phyloP scores from a whole-genome alignment of 805 yeast genomes.

The Candida broadrunensis region DNA sequence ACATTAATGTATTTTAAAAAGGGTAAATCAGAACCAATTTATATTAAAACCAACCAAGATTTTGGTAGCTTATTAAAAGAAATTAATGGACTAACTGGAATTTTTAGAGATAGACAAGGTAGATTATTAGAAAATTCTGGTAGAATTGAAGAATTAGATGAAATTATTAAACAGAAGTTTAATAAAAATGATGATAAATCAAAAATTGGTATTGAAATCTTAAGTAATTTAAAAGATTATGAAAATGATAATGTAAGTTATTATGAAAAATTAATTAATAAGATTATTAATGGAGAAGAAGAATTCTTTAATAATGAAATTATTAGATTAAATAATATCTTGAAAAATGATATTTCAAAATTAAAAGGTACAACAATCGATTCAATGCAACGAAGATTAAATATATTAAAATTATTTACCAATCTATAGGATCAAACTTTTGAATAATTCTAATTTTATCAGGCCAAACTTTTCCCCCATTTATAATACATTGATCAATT shows the following conservation, averaged over 20 bases:
- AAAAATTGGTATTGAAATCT: slow-evolving; percentile 6
- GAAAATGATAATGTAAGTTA: slow-evolving; percentile 19
- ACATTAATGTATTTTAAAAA: slow-evolving; percentile 50
- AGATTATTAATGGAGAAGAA: slow-evolving; percentile 42
- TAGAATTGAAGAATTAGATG: slow-evolving; percentile 19
- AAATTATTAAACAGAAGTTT: slow-evolving; percentile 4
- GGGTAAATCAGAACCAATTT: slow-evolving; percentile 19
- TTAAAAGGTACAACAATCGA: slow-evolving; percentile 46
- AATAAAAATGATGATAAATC: too few relatives aligned
- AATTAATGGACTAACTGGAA: slow-evolving; percentile 26
- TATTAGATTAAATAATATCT: slow-evolving; percentile 41
- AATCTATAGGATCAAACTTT: slow-evolving; percentile 50
- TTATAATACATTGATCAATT: slow-evolving; percentile 69
- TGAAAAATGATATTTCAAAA: slow-evolving; percentile 30
- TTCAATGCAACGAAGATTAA: slow-evolving; percentile 48
- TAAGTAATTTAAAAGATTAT: slow-evolving; percentile 7
- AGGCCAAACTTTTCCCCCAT: slow-evolving; percentile 70
- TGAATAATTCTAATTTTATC: slow-evolving; percentile 60
- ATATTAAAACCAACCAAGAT: slow-evolving; percentile 22
- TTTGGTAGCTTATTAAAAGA: slow-evolving; percentile 18
- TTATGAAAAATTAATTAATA: slow-evolving; percentile 47
- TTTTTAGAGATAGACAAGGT: slow-evolving; percentile 31
- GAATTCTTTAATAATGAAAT: slow-evolving; percentile 45
- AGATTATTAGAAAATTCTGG: slow-evolving; percentile 31
- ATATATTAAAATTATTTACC: slow-evolving; percentile 47